Evolutionary conservation across 305 asterid genomes (phyloP).

Genomic region (Rubia peregrina): DNA sequence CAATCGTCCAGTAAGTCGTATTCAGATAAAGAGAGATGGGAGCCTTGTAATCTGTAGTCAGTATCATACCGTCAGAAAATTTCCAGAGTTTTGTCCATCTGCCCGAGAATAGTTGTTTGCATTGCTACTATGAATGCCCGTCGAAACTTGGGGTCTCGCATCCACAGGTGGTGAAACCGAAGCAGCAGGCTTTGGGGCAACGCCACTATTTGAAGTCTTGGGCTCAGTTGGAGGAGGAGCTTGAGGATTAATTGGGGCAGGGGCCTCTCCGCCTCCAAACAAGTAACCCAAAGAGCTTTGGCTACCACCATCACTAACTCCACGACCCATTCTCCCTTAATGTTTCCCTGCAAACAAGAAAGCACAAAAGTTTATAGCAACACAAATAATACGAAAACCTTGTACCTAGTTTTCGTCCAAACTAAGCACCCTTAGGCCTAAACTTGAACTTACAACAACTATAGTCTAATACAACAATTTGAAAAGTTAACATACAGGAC

Average conservation of each 20-base stretch:
- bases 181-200: slow-evolving; percentile 21
- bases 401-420: not conserved
- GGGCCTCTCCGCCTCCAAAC: slow-evolving; percentile 48
- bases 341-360: not conserved
- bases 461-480: not conserved
- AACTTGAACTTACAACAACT: not conserved
- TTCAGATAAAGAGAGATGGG: not conserved
- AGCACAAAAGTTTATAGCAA: not conserved
- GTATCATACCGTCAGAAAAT: slow-evolving; percentile 49
- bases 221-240: slow-evolving; percentile 18
- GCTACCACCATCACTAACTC: slow-evolving; percentile 74
- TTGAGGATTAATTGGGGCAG: slow-evolving; percentile 17
- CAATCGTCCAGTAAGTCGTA: not conserved
- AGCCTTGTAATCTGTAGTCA: not conserved
- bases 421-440: no score
- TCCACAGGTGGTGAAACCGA: slow-evolving; percentile 23
- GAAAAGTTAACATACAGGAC: no score
- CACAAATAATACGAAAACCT: not conserved
- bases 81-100: slow-evolving; percentile 75
- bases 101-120: slow-evolving; percentile 55
- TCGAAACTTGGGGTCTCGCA: slow-evolving; percentile 30
- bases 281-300: slow-evolving; percentile 79
- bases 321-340: slow-evolving; percentile 46
- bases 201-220: slow-evolving; percentile 19
- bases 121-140: slow-evolving; percentile 28